Base-by-base conservation (phyloP, 768 basidiomycete species). In the Boletus reticuloceps region DNA sequence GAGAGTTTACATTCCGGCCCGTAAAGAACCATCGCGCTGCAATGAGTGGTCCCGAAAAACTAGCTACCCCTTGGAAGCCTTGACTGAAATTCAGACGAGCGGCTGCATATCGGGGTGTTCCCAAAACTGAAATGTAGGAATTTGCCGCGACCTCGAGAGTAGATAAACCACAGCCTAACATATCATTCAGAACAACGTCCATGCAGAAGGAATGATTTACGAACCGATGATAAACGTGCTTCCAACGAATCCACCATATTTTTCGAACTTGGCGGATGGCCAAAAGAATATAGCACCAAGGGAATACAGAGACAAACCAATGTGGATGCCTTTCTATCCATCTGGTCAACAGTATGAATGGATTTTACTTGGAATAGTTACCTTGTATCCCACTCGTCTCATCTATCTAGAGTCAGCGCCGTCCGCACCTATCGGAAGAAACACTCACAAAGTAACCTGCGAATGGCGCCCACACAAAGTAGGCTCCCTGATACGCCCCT, bases 31-130 rank as follows among this genome's bases (percentile, higher is more conserved):
- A 89, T 50, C 82, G 76, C 5, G 86, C 82, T 22, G 86, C 88
- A 61, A 90, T 90, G 60, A 89, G 78, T 19, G 89, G 88, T 4
- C 89, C 84, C 10, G 82, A 76, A 65, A 90, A 89, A 5, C 83
- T 82, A 1, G 88, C 88, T 41, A 91, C 75, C 22, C 88, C 89
- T 64, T 89, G 86, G 74, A 87, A 89, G 5, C 86, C 85, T 72
- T 91, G 89, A 56, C 86, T 86, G 69, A 90, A 87, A 68, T 89
- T 89, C 49, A 91, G 77, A 29, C 89, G 79, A 62, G 86, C 83
- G 14, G 87, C 86, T 46, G 88, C 88, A 67, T 85, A 84, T 62
- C 83, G 82, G 27, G 83, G 84, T 4, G 81, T 74, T 42, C 86
- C 85, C 47, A 88, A 72, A 36, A 88, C 84, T 17, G 86, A 71